phyloP scores from a whole-genome alignment of 805 yeast genomes.

The Lachancea nothofagi region DNA sequence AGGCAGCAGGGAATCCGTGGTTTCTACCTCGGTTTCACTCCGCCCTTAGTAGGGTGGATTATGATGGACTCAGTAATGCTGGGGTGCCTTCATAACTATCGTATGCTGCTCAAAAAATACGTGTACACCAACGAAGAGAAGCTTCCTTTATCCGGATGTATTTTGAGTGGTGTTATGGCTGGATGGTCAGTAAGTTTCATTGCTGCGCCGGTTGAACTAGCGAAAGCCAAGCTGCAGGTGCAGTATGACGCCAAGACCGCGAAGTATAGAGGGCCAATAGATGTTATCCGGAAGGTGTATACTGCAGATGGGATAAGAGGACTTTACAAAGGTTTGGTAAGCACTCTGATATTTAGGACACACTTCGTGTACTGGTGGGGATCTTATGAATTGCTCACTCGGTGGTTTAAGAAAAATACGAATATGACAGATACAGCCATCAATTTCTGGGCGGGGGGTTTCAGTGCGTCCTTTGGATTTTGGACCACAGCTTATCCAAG shows the following conservation, averaged over 20 bases:
- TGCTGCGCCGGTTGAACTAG: constrained; percentile 92
- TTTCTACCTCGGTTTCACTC: constrained; percentile 84
- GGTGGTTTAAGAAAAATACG: constrained; percentile 61
- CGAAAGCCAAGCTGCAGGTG: constrained; percentile 83
- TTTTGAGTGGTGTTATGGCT: constrained; percentile 68
- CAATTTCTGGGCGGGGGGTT: constrained; percentile 90
- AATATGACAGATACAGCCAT: constrained; percentile 59
- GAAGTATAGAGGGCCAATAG: constrained; percentile 71
- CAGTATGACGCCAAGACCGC: constrained; percentile 75
- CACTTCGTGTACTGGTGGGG: constrained; percentile 95
- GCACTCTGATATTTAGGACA: constrained; percentile 83
- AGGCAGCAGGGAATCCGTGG: constrained; percentile 73
- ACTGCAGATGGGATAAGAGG: constrained; percentile 63
- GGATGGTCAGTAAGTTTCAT: constrained; percentile 91
- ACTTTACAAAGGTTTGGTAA: constrained; percentile 71
- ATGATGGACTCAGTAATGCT: constrained; percentile 88
- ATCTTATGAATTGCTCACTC: constrained; percentile 73
- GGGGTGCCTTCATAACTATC: constrained; percentile 76
- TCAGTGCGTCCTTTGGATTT: constrained; percentile 70
- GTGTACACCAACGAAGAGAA: constrained; percentile 54
- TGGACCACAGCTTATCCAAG: constrained; percentile 88
- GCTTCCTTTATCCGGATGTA: constrained; percentile 69
- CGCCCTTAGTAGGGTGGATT: constrained; percentile 92
- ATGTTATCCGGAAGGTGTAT: constrained; percentile 58
- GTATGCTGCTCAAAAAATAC: constrained; percentile 58